Conservation (phyloP, 805 yeast genomes). For the Candida chauliodis region DNA sequence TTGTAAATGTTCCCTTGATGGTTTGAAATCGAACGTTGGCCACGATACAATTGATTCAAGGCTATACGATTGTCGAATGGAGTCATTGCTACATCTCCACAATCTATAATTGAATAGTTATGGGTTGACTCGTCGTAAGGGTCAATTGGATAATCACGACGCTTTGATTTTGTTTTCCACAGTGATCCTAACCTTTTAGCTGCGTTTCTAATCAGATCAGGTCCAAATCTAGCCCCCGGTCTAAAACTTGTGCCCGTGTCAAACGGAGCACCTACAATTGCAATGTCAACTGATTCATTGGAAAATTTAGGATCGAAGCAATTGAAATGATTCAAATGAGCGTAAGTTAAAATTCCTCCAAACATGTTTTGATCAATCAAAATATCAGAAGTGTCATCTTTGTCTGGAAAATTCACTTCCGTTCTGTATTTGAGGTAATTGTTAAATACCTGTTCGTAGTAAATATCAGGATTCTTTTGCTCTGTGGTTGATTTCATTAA, state of each 20-base stretch:
- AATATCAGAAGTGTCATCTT: conserved; percentile 34
- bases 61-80: conserved; percentile 68
- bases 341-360: conserved; percentile 56
- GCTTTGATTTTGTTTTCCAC: conserved; percentile 26
- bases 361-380: conserved; percentile 21
- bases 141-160: conserved; percentile 39
- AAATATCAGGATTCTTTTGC: conserved; percentile 3
- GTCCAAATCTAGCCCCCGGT: conserved; percentile 61
- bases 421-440: conserved; percentile 9
- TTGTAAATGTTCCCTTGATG: conserved; percentile 12
- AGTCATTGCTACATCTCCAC: conserved; percentile 66
- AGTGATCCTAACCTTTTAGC: conserved; percentile 40
- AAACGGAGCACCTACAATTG: conserved; percentile 57
- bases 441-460: conserved; percentile 4
- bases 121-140: conserved; percentile 47
- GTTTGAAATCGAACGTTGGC: conserved; percentile 40
- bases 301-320: conserved; percentile 39
- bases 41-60: conserved; percentile 58
- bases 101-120: conserved; percentile 51
- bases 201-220: conserved; percentile 47
- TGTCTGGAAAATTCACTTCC: conserved; percentile 26
- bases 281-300: conserved; percentile 37
- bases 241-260: conserved; percentile 55
- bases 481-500: background rate
- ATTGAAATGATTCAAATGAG: conserved; percentile 42